Conservation (phyloP, 2,329 filamentous ascomycete genomes). For the Setomelanomma holmii region DNA sequence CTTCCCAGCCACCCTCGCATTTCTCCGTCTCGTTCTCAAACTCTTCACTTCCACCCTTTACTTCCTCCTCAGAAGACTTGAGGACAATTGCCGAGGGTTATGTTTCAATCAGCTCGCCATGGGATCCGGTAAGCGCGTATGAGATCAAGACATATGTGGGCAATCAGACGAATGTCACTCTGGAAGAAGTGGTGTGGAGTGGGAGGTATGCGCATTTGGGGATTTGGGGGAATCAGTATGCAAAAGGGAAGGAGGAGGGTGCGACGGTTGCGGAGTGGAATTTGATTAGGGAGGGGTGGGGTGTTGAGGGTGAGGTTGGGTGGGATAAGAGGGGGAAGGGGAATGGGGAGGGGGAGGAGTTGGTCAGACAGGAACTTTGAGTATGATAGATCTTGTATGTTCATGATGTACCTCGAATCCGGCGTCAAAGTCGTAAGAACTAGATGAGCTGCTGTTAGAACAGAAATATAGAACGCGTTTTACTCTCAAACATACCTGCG, state of each 20-base stretch:
- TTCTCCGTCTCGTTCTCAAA: constrained; percentile 65
- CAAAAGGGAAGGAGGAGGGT: constrained; percentile 47
- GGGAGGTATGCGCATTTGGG: constrained; percentile 56
- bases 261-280: constrained; percentile 63
- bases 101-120: constrained; percentile 53
- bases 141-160: constrained; percentile 51
- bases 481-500: too few relatives aligned
- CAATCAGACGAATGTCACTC: constrained; percentile 56
- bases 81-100: constrained; percentile 23
- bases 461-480: too few relatives aligned
- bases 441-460: too few relatives aligned
- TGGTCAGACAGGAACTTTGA: not conserved
- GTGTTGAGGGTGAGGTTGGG: not conserved
- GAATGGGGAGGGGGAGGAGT: not conserved
- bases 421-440: too few relatives aligned
- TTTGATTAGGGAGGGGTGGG: constrained; percentile 32
- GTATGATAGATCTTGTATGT: not conserved
- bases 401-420: too few relatives aligned
- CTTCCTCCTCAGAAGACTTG: constrained; percentile 10
- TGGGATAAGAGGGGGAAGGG: not conserved
- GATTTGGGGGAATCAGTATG: constrained; percentile 57
- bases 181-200: constrained; percentile 50
- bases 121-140: constrained; percentile 42
- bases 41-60: constrained; percentile 41
- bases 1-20: constrained; percentile 60